phyloP scores from a whole-genome alignment of 2,329 filamentous ascomycete genomes.

The Exophiala calicioides region DNA sequence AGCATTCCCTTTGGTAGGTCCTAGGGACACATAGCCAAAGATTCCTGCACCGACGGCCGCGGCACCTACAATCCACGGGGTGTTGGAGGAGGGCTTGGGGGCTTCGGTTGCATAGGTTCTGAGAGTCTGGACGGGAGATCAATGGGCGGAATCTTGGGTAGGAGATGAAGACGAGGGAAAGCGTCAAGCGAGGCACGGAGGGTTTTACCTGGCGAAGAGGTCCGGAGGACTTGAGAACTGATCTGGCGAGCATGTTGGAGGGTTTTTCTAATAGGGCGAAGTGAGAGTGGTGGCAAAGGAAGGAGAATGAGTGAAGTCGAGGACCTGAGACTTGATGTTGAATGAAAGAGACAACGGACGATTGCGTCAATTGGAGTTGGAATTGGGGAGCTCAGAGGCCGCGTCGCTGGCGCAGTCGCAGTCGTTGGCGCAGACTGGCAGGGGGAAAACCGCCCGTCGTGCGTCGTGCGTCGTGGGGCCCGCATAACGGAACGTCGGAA shows the following conservation, averaged over 20 bases:
- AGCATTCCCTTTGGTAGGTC: conserved; percentile 37
- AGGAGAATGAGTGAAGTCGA: neutral
- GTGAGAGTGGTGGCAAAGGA: conserved; percentile 2
- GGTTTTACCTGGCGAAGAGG: conserved; percentile 67
- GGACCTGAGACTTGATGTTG: neutral
- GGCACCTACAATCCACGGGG: conserved; percentile 44
- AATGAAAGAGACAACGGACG: conserved; percentile 5
- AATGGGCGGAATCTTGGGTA: conserved; percentile 5
- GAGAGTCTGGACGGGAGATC: conserved; percentile 52
- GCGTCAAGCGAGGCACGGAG: too few species aligned
- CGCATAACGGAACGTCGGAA: too few species aligned
- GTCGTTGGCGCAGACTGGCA: too few species aligned
- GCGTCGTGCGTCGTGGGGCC: too few species aligned
- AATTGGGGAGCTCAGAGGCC: neutral
- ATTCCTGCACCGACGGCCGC: conserved; percentile 62
- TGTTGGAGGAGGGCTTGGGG: conserved; percentile 54
- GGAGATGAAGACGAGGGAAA: neutral
- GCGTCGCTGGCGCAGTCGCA: too few species aligned
- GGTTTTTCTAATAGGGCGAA: too few species aligned
- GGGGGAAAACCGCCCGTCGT: too few species aligned
- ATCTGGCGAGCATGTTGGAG: conserved; percentile 66
- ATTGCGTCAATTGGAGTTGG: conserved; percentile 17
- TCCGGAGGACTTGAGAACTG: conserved; percentile 63
- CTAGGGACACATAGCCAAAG: conserved; percentile 50
- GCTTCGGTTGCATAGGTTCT: conserved; percentile 72